Evolutionary conservation across 441 rosid species (phyloP).

Genomic region (Jatropha podagrica): DNA sequence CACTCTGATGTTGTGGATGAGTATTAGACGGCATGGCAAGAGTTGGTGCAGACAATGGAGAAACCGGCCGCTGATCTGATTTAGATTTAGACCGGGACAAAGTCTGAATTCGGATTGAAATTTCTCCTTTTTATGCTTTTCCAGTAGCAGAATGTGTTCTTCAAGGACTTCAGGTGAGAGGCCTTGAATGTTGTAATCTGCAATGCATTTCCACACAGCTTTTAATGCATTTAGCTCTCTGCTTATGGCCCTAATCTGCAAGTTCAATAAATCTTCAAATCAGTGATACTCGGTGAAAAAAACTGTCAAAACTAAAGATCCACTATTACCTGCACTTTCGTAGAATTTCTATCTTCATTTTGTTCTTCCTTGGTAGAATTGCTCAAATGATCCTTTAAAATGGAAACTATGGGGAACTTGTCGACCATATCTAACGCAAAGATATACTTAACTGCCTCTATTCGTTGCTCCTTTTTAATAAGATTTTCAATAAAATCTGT

Average conservation of each 20-base stretch:
- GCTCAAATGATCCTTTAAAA: conserved; percentile 25
- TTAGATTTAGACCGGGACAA: background rate
- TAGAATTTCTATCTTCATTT: conserved; percentile 10
- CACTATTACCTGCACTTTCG: conserved; percentile 14
- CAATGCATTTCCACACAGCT: conserved; percentile 27
- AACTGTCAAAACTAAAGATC: background rate
- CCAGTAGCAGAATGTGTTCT: conserved; percentile 20
- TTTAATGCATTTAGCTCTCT: conserved; percentile 22
- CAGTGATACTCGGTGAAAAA: background rate
- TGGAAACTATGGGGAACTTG: conserved; percentile 26
- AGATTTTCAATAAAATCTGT: conserved; percentile 35
- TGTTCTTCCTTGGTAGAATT: conserved; percentile 5
- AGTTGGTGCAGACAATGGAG: conserved; percentile 8
- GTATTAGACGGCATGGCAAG: background rate
- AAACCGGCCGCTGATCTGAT: background rate
- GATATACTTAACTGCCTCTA: conserved; percentile 33
- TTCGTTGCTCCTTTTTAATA: conserved; percentile 17
- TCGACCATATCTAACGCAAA: conserved; percentile 25
- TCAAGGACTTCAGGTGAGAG: conserved; percentile 11
- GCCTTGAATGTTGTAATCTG: conserved; percentile 27
- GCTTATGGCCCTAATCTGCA: conserved; percentile 20
- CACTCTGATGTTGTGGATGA: background rate
- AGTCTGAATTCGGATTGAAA: background rate
- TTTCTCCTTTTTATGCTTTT: conserved; percentile 13
- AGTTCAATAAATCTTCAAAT: background rate